A percentile compares a stretch with the other conserved stretches of the same genome.
Evolutionary conservation across 2,329 filamentous ascomycete species (phyloP).

Genomic region (Fusarium verticillioides): DNA sequence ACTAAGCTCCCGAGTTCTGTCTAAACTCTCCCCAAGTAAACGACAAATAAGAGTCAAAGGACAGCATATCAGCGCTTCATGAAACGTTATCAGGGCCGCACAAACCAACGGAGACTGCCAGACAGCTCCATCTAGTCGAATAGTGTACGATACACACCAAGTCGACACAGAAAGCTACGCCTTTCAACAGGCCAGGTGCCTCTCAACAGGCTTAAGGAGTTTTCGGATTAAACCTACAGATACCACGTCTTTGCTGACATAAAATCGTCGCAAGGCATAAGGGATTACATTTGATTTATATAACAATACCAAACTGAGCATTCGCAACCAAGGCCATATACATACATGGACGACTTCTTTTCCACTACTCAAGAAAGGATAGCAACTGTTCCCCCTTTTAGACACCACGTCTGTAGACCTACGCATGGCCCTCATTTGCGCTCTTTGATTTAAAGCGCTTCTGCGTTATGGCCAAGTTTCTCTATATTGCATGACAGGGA

Average conservation of each 20-base stretch:
- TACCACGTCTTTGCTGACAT: constrained; percentile 33
- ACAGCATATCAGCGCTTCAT: background rate
- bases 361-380: background rate
- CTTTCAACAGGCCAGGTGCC: constrained; percentile 45
- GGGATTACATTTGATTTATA: constrained; percentile 29
- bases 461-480: background rate
- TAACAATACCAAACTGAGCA: constrained; percentile 27
- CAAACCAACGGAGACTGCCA: background rate
- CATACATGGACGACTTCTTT: background rate
- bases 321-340: constrained; percentile 11
- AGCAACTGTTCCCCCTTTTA: background rate
- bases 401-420: background rate
- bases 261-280: constrained; percentile 23
- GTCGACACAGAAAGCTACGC: constrained; percentile 38
- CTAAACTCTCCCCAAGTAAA: constrained; percentile 14
- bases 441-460: background rate
- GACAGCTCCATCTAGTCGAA: constrained; percentile 14
- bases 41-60: constrained; percentile 5
- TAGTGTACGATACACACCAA: constrained; percentile 27
- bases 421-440: background rate
- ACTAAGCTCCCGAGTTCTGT: constrained; percentile 47
- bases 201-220: constrained; percentile 46
- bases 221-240: constrained; percentile 29
- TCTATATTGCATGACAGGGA: background rate
- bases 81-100: background rate